Evolutionary conservation across 805 yeast genomes (phyloP), one percentile per base, ranked within the genome.

Genomic region (Torulaspora quercuum): DNA sequence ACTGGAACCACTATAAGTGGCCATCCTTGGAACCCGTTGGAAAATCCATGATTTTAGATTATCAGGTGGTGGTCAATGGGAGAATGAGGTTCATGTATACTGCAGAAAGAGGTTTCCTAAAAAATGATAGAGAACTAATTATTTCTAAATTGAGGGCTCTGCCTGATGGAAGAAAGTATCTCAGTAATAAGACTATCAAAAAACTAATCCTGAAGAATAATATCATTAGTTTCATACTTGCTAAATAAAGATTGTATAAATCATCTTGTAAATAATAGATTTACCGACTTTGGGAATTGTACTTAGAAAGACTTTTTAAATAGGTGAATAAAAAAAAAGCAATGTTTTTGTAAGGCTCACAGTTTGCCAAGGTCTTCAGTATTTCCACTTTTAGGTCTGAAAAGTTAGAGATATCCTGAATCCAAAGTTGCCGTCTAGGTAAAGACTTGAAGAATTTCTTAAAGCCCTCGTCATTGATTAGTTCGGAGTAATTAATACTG

Each of bases 51-150:
- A 44, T 46, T 5, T 51, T 61, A 3, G 61, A 65, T 6, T 83
- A 68, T 53, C 77, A 71, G 40, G 70, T 88, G n/a, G 73, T 84
- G 52, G 62, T 88, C 25, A 80, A 88, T 53, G 95, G 95, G 4
- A 80, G 76, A 52, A 70, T 74, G 60, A 72, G 80, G 47, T 74
- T 75, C 42, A 64, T 65, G 11, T 65, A 69, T 37, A 50, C 50
- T 6, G 71, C 50, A 1, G 48, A 51, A 2, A 66, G 64, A 28
- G 59, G 63, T 2, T 61, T 78, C 22, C 45, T 61, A 7, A 49
- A 62, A 7, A 50, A 62, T 28, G 55, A 37, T 14, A 67, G 64
- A 3, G 60, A 46, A 0, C 53, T 51, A 3, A 61, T 76, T 11
- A 41, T 74, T 14, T 57, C 62, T 7, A 63, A 57, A 10, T 37